Evolutionary conservation across 2,329 filamentous ascomycete genomes (phyloP).

Genomic region (Sclerotiophoma versabilis): DNA sequence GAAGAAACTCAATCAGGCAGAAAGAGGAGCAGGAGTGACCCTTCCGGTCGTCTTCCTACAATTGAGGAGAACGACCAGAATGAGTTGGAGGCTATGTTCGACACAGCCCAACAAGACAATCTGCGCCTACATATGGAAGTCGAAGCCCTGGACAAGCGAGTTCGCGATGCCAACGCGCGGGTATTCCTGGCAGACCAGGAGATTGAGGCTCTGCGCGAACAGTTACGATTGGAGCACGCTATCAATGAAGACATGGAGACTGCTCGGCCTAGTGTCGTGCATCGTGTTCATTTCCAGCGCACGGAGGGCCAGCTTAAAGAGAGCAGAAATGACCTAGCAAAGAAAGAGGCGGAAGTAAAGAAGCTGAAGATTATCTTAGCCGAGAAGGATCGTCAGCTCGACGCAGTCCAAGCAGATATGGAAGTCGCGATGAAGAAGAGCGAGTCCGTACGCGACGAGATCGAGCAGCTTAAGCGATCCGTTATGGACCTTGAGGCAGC

Average conservation of each 20-base stretch:
- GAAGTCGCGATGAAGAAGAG: conserved; percentile 24
- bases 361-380: conserved; percentile 20
- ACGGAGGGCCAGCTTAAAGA: conserved; percentile 44
- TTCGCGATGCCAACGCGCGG: conserved; percentile 39
- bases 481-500: conserved; percentile 35
- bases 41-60: conserved; percentile 34
- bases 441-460: conserved; percentile 34
- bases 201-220: conserved; percentile 31
- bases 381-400: conserved; percentile 29
- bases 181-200: conserved; percentile 37
- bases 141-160: conserved; percentile 37
- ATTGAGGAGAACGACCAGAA: conserved; percentile 44
- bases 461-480: conserved; percentile 33
- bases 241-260: conserved; percentile 40
- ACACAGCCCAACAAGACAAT: conserved; percentile 45
- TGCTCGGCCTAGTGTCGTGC: conserved; percentile 42
- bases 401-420: conserved; percentile 29
- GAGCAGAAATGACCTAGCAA: conserved; percentile 25
- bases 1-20: conserved; percentile 19
- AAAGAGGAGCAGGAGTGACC: conserved; percentile 20
- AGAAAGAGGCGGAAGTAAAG: conserved; percentile 34
- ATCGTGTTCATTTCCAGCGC: conserved; percentile 44
- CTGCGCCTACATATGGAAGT: conserved; percentile 39
- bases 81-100: conserved; percentile 47
- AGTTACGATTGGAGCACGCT: conserved; percentile 34